Base-by-base conservation (phyloP, 441 rosid species). In the Mallotus repandus region DNA sequence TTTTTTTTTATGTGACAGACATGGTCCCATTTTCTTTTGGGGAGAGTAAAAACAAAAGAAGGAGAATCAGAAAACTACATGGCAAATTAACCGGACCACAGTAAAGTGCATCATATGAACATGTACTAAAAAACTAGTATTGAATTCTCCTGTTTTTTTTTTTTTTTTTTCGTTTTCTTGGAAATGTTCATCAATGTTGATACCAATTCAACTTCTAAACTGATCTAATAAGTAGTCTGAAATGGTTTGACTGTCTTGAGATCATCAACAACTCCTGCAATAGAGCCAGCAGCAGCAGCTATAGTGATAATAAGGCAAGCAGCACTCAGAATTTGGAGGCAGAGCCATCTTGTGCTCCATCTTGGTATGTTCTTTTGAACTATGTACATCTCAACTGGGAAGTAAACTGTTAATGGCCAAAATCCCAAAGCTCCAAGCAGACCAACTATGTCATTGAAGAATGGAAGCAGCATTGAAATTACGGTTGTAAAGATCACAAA, bases 371-470 rank as follows among this genome's bases (percentile, higher is more conserved):
- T 84, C 92, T 77, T 91, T 60, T 86, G 94, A 29, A 49, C 70
- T 38, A 89, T 87, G 73, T 92, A 91, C 97, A 92, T 92, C 83
- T 92, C 97, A 22, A 94, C 89, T 0, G 98, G 98, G 74, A 90
- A 91, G 55, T 88, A 92, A 2, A 92, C 97, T 0, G 97, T 89
- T 59, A 94, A 77, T 9, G 97, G 97, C 95, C 97, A 94, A 74
- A 92, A 94, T 38, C 93, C 98, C 1, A 91, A 65, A 1, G 97
- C 97, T 4, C 98, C 96, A 0, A 94, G 89, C 53, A 92, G 76
- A 2, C 97, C 91, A 19, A 92, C 96, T 1, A 91, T 74, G 70
- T 89, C 94, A 13, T 87, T 87, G 70, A 94, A 94, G 84, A 92
- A 92, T 0, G 98, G 99, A 22, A 94, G 91, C 32, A 89, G 84